Evolutionary conservation across 1,284 basidiomycete species (phyloP), one percentile per base, ranked within the genome.

Genomic region (Heterobasidion irregulare): DNA sequence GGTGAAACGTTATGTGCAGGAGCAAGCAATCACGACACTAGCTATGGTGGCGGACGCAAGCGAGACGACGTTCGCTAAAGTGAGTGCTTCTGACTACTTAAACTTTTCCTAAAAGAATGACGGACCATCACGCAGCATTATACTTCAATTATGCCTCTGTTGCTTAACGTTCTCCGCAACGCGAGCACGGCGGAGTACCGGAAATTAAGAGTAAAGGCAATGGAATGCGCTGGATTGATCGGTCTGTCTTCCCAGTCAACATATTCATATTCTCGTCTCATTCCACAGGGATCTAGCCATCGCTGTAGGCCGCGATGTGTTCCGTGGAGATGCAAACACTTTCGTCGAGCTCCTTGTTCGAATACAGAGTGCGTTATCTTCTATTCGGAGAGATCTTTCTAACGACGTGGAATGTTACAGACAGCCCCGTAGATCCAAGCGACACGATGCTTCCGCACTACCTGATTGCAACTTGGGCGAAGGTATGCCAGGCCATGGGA

Each of bases 31-130:
- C 53, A 91, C 89, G 9, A 90, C 88, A 13, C 69, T 90, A 53
- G 89, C 89, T 2, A 91, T 91, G 83, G 86, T 93, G 1, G 89
- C 90, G 0, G 85, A 92, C 65, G 86, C 86, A 0, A 88, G 88
- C 59, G 86, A 89, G 67, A 72, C 71, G 1, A 83, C 82, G 2
- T 88, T 92, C 61, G 79, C 77, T 6, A 84, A 86, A 72, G 84
- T 82, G 44, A 9, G 56, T 45, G 43, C 46, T 43, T 32, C 53
- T 33, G 45, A 6, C 38, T 15, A 5, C 10, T 26, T 50, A 13
- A 32, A 16, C 5, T 32, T n/a, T 18, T 32, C 9, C 32, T 50
- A 5, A 6, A 15, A 18, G 13, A 12, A 12, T 43, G 47, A 19
- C 7, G 2, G 38, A 41, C 33, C 41, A 50, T 34, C 18, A 12